Evolutionary conservation across 2,329 filamentous ascomycete genomes (phyloP).

Genomic region (Penicillium sclerotigenum): DNA sequence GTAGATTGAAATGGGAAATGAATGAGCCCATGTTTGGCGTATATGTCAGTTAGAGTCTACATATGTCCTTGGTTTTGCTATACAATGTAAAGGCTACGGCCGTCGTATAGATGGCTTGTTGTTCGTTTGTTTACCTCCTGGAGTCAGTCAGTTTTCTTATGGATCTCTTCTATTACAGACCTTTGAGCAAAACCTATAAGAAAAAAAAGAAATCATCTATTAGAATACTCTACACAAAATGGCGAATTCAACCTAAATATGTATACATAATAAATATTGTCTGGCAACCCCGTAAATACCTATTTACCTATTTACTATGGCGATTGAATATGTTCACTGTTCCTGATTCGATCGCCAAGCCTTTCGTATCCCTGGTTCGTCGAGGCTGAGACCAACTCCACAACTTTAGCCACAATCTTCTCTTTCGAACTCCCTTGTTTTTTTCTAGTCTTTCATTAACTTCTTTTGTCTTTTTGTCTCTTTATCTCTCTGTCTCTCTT

Average conservation of each 20-base stretch:
- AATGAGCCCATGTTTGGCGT: no score
- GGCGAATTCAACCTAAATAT: no score
- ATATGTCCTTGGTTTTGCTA: background rate
- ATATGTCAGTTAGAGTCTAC: background rate
- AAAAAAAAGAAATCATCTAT: background rate
- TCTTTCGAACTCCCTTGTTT: conserved; percentile 1
- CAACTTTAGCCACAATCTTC: conserved; percentile 13
- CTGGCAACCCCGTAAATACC: no score
- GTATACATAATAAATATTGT: no score
- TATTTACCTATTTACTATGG: no score
- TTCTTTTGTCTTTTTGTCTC: conserved; percentile 5
- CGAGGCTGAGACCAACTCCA: conserved; percentile 6
- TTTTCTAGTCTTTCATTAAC: conserved; percentile 16
- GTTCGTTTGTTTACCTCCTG: background rate
- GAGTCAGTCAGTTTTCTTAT: background rate
- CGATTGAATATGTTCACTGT: background rate
- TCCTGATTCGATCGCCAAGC: conserved; percentile 10
- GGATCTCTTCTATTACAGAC: background rate
- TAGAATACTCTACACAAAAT: background rate
- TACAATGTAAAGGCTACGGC: background rate
- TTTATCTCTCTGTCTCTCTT: background rate
- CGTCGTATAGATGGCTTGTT: background rate
- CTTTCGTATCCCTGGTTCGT: conserved; percentile 10
- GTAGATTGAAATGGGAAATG: background rate
- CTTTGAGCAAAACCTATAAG: background rate